Conservation (phyloP, 1,284 basidiomycete species). For the Leccinum huronense region DNA sequence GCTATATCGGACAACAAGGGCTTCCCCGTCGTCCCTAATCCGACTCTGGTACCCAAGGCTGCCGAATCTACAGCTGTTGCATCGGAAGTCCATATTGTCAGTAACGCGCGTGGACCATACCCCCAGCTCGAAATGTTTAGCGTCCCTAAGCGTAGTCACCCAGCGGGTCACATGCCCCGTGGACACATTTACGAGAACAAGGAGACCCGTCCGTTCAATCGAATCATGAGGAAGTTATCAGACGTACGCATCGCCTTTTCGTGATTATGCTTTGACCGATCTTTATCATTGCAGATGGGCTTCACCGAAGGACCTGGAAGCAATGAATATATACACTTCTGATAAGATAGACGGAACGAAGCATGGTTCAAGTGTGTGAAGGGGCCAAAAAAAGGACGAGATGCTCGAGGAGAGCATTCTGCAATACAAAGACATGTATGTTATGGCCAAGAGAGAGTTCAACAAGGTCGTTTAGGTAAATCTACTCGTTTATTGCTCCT, state of each 20-base stretch:
- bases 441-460: constrained; percentile 75
- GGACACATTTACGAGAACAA: constrained; percentile 33
- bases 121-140: constrained; percentile 61
- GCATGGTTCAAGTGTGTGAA: constrained; percentile 92
- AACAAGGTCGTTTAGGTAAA: constrained; percentile 68
- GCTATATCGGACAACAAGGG: constrained; percentile 3
- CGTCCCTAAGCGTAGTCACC: constrained; percentile 45
- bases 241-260: constrained; percentile 37
- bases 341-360: constrained; percentile 76
- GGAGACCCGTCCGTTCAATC: constrained; percentile 39
- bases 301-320: constrained; percentile 46
- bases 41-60: constrained; percentile 11
- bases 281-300: constrained; percentile 57
- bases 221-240: constrained; percentile 51
- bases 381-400: constrained; percentile 73
- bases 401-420: constrained; percentile 81
- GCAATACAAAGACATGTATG: constrained; percentile 90
- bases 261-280: constrained; percentile 16
- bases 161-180: constrained; percentile 27
- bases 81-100: constrained; percentile 46
- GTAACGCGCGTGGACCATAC: constrained; percentile 56
- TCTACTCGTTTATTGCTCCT: constrained; percentile 10
- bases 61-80: constrained; percentile 14
- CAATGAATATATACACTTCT: constrained; percentile 11
- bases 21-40: constrained; percentile 6